Base-by-base conservation (phyloP, 495 filamentous ascomycete genomes). In the Umbilicaria muhlenbergii region DNA sequence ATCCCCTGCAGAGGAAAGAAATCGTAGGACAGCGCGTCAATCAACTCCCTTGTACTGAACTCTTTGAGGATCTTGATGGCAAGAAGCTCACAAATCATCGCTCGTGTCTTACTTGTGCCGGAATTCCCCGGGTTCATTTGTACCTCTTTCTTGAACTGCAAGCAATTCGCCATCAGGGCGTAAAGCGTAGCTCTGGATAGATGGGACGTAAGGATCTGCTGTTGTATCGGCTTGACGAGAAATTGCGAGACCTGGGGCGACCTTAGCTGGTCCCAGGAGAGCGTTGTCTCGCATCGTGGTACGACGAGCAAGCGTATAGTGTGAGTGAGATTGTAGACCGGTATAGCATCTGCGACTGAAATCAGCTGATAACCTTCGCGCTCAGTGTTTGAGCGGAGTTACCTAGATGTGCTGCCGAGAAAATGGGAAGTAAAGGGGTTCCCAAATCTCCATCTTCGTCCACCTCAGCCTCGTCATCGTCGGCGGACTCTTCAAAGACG, bases 221-320 rank as follows among this genome's bases (percentile, higher is more conserved):
- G 83, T 58, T 86, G 85, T 32, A 82, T 78, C 2, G 89, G 89
- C 65, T 94, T 96, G 52, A 94, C 71, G 17, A 96, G 69, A 57
- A 96, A 96, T 59, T 92, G 86, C 13, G 86, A 94, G 32, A 96
- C 81, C 57, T 96, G 89, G 6, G 88, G 89, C 10, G 88, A 92
- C 39, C 88, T 75, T 47, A 96, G 66, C 60, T 96, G 89, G 46
- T 94, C 88, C 87, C 87, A 96, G n/a, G 83, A 78, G 41, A 96
- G 61, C 0, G 83, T 88, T 3, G 88, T 94, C 60, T 96, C 88
- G 60, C 84, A 89, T 58, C 81, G 74, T 16, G 82, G 68, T 40
- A 81, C 69, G 37, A 96, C 78, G 35, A 94, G 65, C 15, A 83
- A 74, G 43, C 88, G 83, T 40, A 94, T 88, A 11, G 81, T 73